Percentiles rank a stretch among this genome's conserved stretches.
Evolutionary conservation across 2,329 filamentous ascomycete genomes (phyloP).

Genomic region (Pestalotiopsis sp.): DNA sequence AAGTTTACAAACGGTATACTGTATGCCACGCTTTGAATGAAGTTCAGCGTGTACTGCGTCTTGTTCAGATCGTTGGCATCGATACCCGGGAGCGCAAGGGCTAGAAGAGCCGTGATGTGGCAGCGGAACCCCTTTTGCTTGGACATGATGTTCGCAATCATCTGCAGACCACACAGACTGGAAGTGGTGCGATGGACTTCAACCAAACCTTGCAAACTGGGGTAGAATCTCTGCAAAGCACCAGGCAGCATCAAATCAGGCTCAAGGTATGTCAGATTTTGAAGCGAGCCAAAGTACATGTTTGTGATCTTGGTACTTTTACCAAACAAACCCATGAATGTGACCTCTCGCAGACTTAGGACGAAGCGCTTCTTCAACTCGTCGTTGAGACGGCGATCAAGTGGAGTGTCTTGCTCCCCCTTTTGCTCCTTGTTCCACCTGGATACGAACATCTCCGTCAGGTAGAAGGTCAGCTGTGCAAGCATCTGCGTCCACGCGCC

Average conservation of each 20-base stretch:
- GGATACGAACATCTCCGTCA: constrained; percentile 95
- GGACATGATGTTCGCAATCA: constrained; percentile 88
- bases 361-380: constrained; percentile 90
- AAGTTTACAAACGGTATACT: constrained; percentile 91
- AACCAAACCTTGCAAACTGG: constrained; percentile 92
- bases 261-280: constrained; percentile 87
- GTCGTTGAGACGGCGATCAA: constrained; percentile 76
- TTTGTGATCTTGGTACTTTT: constrained; percentile 92
- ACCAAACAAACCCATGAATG: constrained; percentile 97
- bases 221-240: constrained; percentile 93
- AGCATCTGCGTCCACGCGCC: constrained; percentile 89
- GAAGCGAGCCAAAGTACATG: constrained; percentile 87
- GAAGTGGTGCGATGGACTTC: constrained; percentile 97
- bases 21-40: constrained; percentile 94
- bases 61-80: constrained; percentile 98
- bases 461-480: constrained; percentile 86
- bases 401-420: constrained; percentile 85
- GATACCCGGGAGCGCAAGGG: constrained; percentile 89
- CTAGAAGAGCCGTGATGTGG: constrained; percentile 92
- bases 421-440: constrained; percentile 95
- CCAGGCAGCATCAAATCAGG: constrained; percentile 91
- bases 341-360: constrained; percentile 83
- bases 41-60: constrained; percentile 90
- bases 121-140: constrained; percentile 95
- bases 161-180: constrained; percentile 87